Base-by-base conservation (phyloP, 371 early-diverging fungal genomes). In the Mucor circinelloides region DNA sequence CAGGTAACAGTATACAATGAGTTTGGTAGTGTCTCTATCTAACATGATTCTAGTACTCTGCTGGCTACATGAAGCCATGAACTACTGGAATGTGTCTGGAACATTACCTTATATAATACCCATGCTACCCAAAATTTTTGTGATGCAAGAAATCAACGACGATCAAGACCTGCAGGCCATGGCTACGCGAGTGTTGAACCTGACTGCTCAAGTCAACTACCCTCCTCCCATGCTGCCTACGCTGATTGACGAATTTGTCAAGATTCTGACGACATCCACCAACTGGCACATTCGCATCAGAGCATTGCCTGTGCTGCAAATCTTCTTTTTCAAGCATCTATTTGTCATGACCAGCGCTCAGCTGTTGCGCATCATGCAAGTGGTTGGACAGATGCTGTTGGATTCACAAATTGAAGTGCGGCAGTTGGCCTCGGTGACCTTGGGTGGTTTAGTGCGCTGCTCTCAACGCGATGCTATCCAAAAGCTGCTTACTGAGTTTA, bases 401-500 rank as follows among this genome's bases (percentile, higher is more conserved):
- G 93, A 95, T 70, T 76, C 84, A 2, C 93, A 93, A 66, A 84
- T 94, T 55, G 95, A 95, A 81, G 92, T 95, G 21, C 88, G 96
- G 1, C 91, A 93, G 73, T 71, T 93, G 66, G 95, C 95, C 0
- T 87, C 92, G 5, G 83, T 87, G 2, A 94, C 97, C 2, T 74
- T 96, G 23, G 87, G 94, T 32, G 95, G 94, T 21, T 79, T 96
- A 58, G 89, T 96, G 21, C 89, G 94, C 42, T 96, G 97, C 60
- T 95, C 93, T 3, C 91, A 90, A 61, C 73, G 93, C 10, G 89
- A 88, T 23, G 89, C 94, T 9, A 91, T 91, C 48, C 72, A 77
- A 17, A 71, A 75, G 7, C 73, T 95, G 28, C 85, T 76, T 32
- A 48, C 68, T 6, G 80, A 77, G 25, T 87, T 77, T 42, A 61